Base-by-base conservation (phyloP, 179 eudicot genomes). In the Beta corolliflora region DNA sequence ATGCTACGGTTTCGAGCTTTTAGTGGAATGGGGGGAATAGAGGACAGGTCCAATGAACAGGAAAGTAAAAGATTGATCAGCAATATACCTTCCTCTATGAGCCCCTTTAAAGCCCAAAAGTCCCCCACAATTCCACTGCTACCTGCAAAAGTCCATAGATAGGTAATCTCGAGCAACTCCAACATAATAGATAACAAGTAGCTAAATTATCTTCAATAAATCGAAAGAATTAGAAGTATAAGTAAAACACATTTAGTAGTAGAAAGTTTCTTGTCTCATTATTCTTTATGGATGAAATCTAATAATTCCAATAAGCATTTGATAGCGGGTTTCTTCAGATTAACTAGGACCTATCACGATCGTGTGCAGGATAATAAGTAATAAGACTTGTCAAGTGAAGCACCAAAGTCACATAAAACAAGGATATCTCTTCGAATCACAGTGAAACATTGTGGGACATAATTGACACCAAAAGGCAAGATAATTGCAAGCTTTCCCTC, bases 51-150 rank as follows among this genome's bases (percentile, higher is more conserved):
- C 41, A 36, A 36, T 36, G 41, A 36, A 36, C 41, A 36, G 41
- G 41, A 36, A 72, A 13, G 45, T 52, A 71, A 50, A 46, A 52
- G 15, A 66, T 65, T 23, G 45, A 66, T 19, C 63, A 68, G 60
- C 59, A 79, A 58, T 48, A 31, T 89, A 93, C 99, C 99, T 91
- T 94, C 99, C 58, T 92, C 93, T 83, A 94, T 84, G 60, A 96
- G 89, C 78, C 99, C 99, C 86, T 96, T 94, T 69, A 96, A 85
- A 84, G 99, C 99, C 98, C 99, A 96, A 52, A 96, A 89, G 87
- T 96, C 99, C 70, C 97, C 97, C 97, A 94, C 93, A 74, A 94
- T 96, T 71, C 99, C 98, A 79, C 92, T 92, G 84, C 94, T 93
- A 76, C 98, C 97, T 96, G 82, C 87, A 88, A 56, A 82, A 80